These are phyloP conservation scores for Dendrostoma leiphaemia DNA, from an alignment of 2,329 filamentous ascomycete species.

Conservation along the genomic window DNA sequence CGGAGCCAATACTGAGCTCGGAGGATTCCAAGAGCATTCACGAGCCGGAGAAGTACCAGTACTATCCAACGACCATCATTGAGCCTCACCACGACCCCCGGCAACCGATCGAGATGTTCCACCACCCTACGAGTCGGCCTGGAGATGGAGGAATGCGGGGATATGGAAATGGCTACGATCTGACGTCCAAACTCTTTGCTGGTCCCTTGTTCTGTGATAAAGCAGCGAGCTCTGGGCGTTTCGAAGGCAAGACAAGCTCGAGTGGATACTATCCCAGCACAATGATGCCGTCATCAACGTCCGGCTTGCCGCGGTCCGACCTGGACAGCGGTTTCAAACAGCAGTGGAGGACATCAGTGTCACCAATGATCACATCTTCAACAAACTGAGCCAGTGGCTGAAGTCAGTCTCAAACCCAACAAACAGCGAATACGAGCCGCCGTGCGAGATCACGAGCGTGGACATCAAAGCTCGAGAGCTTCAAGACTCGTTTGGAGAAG, in stretches of 20 bases:
- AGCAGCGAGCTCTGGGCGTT: constrained; percentile 41
- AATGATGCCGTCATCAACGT: constrained; percentile 36
- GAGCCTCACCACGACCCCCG: constrained; percentile 43
- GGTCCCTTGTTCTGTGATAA: constrained; percentile 37
- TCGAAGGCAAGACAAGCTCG: constrained; percentile 52
- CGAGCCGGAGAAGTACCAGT: constrained; percentile 51
- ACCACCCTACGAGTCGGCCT: constrained; percentile 31
- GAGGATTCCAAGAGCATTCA: constrained; percentile 52
- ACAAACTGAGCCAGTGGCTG: constrained; percentile 25
- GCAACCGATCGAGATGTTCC: constrained; percentile 48
- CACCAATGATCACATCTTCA: constrained; percentile 19
- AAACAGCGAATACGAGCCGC: not conserved
- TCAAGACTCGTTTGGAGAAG: too few relatives aligned
- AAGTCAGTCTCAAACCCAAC: constrained; percentile 20
- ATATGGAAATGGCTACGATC: constrained; percentile 28
- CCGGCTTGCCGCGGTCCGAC: constrained; percentile 42
- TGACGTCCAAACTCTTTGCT: constrained; percentile 42
- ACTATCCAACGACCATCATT: constrained; percentile 51
- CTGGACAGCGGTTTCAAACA: constrained; percentile 1
- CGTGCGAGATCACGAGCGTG: not conserved
- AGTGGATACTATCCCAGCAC: constrained; percentile 53
- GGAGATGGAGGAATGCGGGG: constrained; percentile 32
- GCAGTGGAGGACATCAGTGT: constrained; percentile 22
- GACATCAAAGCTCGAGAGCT: too few relatives aligned
- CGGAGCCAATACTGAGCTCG: constrained; percentile 49